A percentile compares a stretch with the other conserved stretches of the same genome.
These are phyloP conservation scores for Fusarium sp. DNA, from an alignment of 2,329 filamentous ascomycete species.

Conservation along the genomic window DNA sequence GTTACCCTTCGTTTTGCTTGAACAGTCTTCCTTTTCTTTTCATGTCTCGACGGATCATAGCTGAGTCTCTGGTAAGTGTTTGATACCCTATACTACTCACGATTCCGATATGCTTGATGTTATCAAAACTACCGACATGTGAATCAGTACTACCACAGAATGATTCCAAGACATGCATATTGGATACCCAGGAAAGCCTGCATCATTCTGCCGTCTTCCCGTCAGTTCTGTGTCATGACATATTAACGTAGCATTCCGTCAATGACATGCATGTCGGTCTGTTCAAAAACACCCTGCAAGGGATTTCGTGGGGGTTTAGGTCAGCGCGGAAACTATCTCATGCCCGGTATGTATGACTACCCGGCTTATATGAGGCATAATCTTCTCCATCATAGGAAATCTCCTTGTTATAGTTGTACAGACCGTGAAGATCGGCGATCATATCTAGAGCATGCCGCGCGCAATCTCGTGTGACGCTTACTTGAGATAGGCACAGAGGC, in stretches of 20 bases:
- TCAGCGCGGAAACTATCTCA: neutral
- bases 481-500: constrained; percentile 68
- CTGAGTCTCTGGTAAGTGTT: neutral
- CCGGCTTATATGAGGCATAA: neutral
- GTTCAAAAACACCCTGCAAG: constrained; percentile 75
- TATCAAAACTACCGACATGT: constrained; percentile 61
- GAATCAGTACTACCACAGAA: constrained; percentile 60
- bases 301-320: constrained; percentile 73
- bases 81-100: neutral
- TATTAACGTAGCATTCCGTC: constrained; percentile 85
- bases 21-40: neutral
- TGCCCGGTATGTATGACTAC: neutral
- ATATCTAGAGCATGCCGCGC: constrained; percentile 73
- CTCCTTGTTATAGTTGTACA: constrained; percentile 63
- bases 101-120: constrained; percentile 66
- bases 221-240: constrained; percentile 88
- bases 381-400: neutral
- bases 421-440: constrained; percentile 74
- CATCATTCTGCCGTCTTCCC: constrained; percentile 84
- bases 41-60: neutral
- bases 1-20: neutral
- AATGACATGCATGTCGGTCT: constrained; percentile 78
- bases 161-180: constrained; percentile 58
- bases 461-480: constrained; percentile 74
- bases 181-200: constrained; percentile 69